Base-by-base conservation (phyloP, 1,284 basidiomycete species). In the Flammula alnicola region DNA sequence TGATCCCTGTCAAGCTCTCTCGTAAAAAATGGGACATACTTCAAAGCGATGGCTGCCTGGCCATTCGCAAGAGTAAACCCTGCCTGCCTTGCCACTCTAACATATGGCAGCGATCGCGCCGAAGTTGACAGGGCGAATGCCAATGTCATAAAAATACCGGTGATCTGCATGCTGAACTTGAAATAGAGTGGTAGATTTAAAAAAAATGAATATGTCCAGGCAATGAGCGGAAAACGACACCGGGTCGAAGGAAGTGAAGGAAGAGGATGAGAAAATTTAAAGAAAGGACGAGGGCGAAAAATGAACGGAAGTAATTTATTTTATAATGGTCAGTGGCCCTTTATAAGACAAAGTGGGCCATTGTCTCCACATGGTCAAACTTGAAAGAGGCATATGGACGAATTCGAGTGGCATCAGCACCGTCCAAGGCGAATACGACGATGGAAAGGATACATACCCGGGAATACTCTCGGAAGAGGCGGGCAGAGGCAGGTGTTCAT, bases 21-120 rank as follows among this genome's bases (percentile, higher is more conserved):
- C n/a, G n/a, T 16, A 9, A n/a, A 11, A 30, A 12, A 52, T 4
- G 25, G 6, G 12, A 66, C 75, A 47, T 47, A 80, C 83, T 83
- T 83, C 19, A 74, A 62, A 11, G 73, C 70, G 54, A 82, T 74
- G 37, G 81, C 79, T 53, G 77, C 77, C 55, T 79, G 62, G 47
- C 79, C 80, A 62, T 83, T 84, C 56, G 75, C 67, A 31, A 74
- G 64, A 42, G 61, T 57, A 59, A 78, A 73, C 14, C 59, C 66
- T 20, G 65, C 72, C 43, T 72, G 71, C 36, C 64, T 65, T 42
- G 60, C 57, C 42, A 64, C 63, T 44, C 32, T 32, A 23, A 56
- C 27, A 16, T 51, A 44, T 11, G 47, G 49, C 38, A 64, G 59
- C 9, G 74, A 75, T 43, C 66, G 69, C 11, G 75, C 76, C 27